Base-by-base conservation (phyloP, 2,329 filamentous ascomycete genomes). In the Phyllosticta citribraziliensis region DNA sequence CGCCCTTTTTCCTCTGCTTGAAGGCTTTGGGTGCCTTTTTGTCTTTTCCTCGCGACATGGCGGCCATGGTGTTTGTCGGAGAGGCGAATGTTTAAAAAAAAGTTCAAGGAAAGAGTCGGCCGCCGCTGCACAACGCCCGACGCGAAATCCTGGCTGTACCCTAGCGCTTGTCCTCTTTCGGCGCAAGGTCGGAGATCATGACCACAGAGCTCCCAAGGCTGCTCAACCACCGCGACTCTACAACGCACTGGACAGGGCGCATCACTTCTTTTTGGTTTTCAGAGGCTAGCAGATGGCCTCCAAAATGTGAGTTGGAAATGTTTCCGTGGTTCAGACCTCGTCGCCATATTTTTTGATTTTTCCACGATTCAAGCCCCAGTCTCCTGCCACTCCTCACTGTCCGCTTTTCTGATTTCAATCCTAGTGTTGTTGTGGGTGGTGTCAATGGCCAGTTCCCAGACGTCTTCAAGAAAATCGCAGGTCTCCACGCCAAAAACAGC, bases 401-500 rank as follows among this genome's bases (percentile, higher is more conserved):
- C 12, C 35, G 30, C 35, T 47, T 2, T 47, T 47, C 40, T 47
- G 14, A 47, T n/a, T 47, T n/a, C 40, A n/a, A n/a, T n/a, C 12
- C 33, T 64, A 91, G 88, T 62, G 86, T 94, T 68, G 90, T 97
- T 50, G 78, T 96, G 64, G 94, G 94, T 62, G 86, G 86, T 70
- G 81, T 96, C 65, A 87, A 91, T 70, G 93, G 93, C 68, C 85
- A 89, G 70, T 82, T 97, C 58, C 80, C 84, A 64, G 74, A 86
- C 12, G 86, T 88, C 10, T 90, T 99, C 72, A 80, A 84, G 63
- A 99, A 97, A 75, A 78, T 97, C 20, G 80, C 86, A 9, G 83
- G 84, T 10, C 79, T 97, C 2, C 92, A 97, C 67, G 78, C 85
- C 40, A 97, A 97, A 76, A 94, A 97, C 71, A 82, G 81, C 69